phyloP scores from a whole-genome alignment of 75 land plant genomes.

The Picea glauca region DNA sequence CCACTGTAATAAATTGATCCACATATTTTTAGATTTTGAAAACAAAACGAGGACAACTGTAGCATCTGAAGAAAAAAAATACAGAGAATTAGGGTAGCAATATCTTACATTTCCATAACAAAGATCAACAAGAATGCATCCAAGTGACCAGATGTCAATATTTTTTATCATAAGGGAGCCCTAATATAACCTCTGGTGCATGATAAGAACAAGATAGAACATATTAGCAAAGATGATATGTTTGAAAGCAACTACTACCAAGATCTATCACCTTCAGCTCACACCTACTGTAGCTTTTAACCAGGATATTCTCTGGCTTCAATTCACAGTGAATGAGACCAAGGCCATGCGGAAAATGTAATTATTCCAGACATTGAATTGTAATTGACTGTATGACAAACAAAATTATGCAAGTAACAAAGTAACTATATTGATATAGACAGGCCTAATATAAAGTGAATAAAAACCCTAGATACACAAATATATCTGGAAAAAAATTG shows the following conservation, averaged over 20 bases:
- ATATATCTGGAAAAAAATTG: too few species aligned
- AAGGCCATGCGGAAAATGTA: conserved; percentile 87
- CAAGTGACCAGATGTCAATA: conserved; percentile 98
- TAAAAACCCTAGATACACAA: too few species aligned
- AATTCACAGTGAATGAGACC: conserved; percentile 97
- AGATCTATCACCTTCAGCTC: conserved; percentile 98
- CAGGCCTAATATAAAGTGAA: neutral
- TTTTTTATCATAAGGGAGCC: conserved; percentile 94
- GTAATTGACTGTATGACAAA: conserved; percentile 47
- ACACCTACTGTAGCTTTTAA: conserved; percentile 98
- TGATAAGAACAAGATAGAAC: conserved; percentile 97
- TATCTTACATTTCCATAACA: conserved; percentile 97
- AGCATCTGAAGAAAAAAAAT: conserved; percentile 3
- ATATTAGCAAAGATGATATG: conserved; percentile 97
- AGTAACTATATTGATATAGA: too few species aligned
- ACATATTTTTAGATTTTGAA: neutral
- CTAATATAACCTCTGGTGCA: conserved; percentile 98
- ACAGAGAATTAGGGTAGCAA: neutral
- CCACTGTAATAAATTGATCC: neutral
- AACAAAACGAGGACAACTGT: too few species aligned
- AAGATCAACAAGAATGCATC: conserved; percentile 98
- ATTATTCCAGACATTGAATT: conserved; percentile 92
- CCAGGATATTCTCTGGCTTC: conserved; percentile 97
- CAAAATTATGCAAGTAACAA: neutral
- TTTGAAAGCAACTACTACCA: conserved; percentile 99